Evolutionary conservation across 2,329 filamentous ascomycete species (phyloP).

Genomic region (Didymella lethalis): DNA sequence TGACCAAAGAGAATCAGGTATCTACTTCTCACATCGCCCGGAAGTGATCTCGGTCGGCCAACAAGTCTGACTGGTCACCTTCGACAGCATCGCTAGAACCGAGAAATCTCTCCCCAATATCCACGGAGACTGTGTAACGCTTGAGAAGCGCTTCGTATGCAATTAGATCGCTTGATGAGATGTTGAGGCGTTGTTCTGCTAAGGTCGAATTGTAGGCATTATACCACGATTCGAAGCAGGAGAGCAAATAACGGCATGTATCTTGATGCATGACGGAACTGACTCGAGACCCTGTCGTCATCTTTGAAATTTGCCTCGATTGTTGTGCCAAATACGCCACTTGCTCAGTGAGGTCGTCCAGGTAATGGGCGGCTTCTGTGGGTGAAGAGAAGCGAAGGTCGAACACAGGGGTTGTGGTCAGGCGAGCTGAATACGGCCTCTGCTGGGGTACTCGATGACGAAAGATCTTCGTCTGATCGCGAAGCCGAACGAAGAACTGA

Average conservation of each 20-base stretch:
- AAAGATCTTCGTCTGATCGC: slow-evolving; percentile 8
- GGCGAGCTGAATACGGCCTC: neutral
- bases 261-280: neutral
- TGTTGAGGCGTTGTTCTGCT: neutral
- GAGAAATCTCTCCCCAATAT: slow-evolving; percentile 2
- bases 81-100: neutral
- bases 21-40: neutral
- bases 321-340: slow-evolving; percentile 13
- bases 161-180: neutral
- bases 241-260: slow-evolving; percentile 7
- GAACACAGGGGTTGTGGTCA: neutral
- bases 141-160: slow-evolving; percentile 3
- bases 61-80: neutral
- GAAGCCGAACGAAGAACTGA: slow-evolving; percentile 10
- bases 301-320: neutral
- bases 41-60: neutral
- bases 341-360: slow-evolving; percentile 13
- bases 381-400: slow-evolving; percentile 10
- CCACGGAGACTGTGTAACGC: neutral
- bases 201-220: slow-evolving; percentile 12
- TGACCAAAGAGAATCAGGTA: neutral
- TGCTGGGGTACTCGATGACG: neutral
- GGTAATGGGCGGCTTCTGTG: slow-evolving; percentile 10
- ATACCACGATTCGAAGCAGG: slow-evolving; percentile 16
- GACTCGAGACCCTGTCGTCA: slow-evolving; percentile 1